These are phyloP conservation scores for Trichosporon sp. DNA, from an alignment of 1,284 basidiomycete species.

Conservation along the genomic window DNA sequence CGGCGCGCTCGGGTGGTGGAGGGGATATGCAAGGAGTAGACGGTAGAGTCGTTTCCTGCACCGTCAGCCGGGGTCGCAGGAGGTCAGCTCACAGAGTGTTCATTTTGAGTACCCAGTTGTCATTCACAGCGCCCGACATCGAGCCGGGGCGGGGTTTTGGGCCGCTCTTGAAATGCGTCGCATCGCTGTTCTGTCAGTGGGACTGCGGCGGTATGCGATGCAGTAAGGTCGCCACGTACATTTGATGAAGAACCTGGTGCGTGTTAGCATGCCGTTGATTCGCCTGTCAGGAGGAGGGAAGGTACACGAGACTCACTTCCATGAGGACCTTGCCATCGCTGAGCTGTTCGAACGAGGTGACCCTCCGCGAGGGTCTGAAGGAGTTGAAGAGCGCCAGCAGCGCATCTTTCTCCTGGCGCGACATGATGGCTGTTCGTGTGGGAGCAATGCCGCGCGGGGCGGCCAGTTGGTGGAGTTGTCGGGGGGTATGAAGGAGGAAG, in stretches of 20 bases:
- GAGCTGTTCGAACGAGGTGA: constrained; percentile 39
- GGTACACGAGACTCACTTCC: constrained; percentile 31
- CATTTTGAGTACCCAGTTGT: constrained; percentile 46
- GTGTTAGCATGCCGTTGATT: background rate
- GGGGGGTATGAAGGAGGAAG: background rate
- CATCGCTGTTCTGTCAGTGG: constrained; percentile 13
- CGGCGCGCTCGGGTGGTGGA: constrained; percentile 35
- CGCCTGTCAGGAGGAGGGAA: background rate
- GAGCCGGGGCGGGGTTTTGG: constrained; percentile 19
- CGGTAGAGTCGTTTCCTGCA: constrained; percentile 45
- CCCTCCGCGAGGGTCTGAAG: constrained; percentile 32
- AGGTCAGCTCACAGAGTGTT: constrained; percentile 40
- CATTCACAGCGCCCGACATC: constrained; percentile 19
- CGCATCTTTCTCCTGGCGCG: constrained; percentile 41
- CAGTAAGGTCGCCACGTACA: constrained; percentile 11
- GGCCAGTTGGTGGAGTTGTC: background rate
- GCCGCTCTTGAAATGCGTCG: constrained; percentile 38
- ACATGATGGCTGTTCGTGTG: constrained; percentile 15
- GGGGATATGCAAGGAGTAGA: constrained; percentile 40
- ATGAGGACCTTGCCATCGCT: constrained; percentile 43
- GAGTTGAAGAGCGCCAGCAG: constrained; percentile 44
- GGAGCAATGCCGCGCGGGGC: background rate
- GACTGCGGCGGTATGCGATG: background rate
- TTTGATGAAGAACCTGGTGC: constrained; percentile 20
- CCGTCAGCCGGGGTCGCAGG: background rate